These are phyloP conservation scores for Phialophora verrucosa DNA, from an alignment of 2,329 filamentous ascomycete genomes.

Conservation along the genomic window DNA sequence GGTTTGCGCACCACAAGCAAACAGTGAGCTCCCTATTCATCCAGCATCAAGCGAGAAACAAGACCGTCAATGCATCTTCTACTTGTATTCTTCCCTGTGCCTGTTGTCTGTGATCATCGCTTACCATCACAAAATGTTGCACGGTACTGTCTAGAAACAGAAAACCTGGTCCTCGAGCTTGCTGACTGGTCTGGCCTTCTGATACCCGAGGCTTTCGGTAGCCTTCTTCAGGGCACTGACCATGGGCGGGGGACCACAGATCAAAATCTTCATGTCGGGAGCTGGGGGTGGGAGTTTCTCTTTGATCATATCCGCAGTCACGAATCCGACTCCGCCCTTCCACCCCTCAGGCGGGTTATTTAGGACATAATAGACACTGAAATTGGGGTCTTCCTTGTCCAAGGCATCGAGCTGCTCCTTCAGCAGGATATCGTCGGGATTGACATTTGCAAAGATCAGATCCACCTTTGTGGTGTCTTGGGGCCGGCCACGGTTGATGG, in stretches of 20 bases:
- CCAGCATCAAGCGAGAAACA: background rate
- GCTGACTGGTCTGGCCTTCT: constrained; percentile 92
- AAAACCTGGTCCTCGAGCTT: constrained; percentile 99
- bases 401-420: constrained; percentile 88
- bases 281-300: constrained; percentile 75
- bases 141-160: constrained; percentile 69
- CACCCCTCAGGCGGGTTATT: constrained; percentile 94
- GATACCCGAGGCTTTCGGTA: constrained; percentile 83
- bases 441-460: constrained; percentile 96
- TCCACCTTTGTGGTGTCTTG: constrained; percentile 87
- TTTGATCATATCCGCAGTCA: constrained; percentile 94
- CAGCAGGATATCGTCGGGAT: constrained; percentile 87
- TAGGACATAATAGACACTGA: constrained; percentile 91
- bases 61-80: background rate
- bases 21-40: background rate
- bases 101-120: background rate
- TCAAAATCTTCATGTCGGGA: constrained; percentile 85
- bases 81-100: background rate
- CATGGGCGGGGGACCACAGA: constrained; percentile 97
- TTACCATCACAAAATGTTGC: background rate
- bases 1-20: background rate
- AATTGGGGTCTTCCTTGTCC: constrained; percentile 74
- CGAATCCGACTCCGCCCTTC: constrained; percentile 91
- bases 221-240: constrained; percentile 96
- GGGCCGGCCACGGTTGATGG: constrained; percentile 78